Base-by-base conservation (phyloP, 495 filamentous ascomycete genomes). In the Penicillium soppii region DNA sequence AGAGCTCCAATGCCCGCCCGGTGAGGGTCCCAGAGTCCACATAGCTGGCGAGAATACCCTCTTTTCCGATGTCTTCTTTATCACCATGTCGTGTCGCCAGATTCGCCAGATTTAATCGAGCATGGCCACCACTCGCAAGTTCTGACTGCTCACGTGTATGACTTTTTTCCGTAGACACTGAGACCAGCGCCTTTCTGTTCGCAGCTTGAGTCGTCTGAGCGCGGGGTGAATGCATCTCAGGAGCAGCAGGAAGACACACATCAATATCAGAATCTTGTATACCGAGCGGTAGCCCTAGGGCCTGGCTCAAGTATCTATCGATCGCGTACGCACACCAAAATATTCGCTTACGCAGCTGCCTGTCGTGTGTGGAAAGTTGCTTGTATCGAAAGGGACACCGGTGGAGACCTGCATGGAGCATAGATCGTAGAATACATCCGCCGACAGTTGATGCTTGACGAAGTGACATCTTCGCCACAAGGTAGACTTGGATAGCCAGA, bases 241-340 rank as follows among this genome's bases (percentile, higher is more conserved):
- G 48, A 3, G 56, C 59, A 2, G 62, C 65, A 17, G 70, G 67
- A 10, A 63, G 52, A 54, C 71, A 73, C 7, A 73, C 71, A 48
- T 75, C 68, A 39, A 72, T 66, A 51, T 73, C 70, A 0, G 68
- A 74, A 53, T 73, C 71, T 38, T 74, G 71, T 12, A 73, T 70
- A 5, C 71, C 71, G 9, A 74, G 65, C 1, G 71, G 71, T 13
- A 74, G 56, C 0, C 76, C 76, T 10, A 80, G 61, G 1, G 72
- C 68, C 43, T 78, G 72, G 21, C 74, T 77, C 19, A 79, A 52
- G 45, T 74, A 79, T 7, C 76, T 62, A 50, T 79, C 76, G 35
- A 79, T 68, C 13, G 68, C 67, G 55, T 80, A 80, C 0, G 72
- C 73, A 44, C 69, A 76, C 76, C 76, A 80, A 56, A 80, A 80